Percentiles rank a stretch among this genome's conserved stretches.
Evolutionary conservation across 805 yeast species (phyloP).

Genomic region (Candida xyloterini): DNA sequence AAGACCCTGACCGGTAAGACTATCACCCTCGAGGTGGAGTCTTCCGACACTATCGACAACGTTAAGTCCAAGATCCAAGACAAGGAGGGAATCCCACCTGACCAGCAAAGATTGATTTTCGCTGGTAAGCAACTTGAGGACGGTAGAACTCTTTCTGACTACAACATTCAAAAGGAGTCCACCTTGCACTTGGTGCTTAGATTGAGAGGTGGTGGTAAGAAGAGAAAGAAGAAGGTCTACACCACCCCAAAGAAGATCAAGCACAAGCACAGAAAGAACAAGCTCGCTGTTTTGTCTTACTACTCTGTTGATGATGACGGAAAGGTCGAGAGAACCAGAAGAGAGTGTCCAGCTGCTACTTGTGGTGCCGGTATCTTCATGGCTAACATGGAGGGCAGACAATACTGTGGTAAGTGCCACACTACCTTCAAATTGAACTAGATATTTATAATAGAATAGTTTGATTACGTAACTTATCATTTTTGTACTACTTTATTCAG

Average conservation of each 20-base stretch:
- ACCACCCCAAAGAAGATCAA: conserved; percentile 99
- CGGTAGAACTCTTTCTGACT: conserved; percentile 97
- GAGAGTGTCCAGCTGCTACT: conserved; percentile 88
- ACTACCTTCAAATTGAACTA: conserved; percentile 68
- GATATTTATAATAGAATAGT: not conserved
- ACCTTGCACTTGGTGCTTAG: conserved; percentile 94
- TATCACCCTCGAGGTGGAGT: conserved; percentile 98
- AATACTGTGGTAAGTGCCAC: conserved; percentile 99
- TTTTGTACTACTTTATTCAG: conserved; percentile 3
- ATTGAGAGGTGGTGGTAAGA: conserved; percentile 98
- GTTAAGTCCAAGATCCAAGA: conserved; percentile 98
- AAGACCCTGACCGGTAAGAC: conserved; percentile 88
- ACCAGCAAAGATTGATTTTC: conserved; percentile 98
- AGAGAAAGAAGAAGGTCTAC: conserved; percentile 99
- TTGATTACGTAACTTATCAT: conserved; percentile 5
- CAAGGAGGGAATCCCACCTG: conserved; percentile 99
- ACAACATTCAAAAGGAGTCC: conserved; percentile 99
- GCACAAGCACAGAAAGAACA: conserved; percentile 99
- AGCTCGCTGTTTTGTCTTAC: conserved; percentile 98
- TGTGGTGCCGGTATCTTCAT: conserved; percentile 99
- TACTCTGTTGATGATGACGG: conserved; percentile 99
- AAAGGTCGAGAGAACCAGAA: conserved; percentile 96
- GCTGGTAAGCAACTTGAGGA: conserved; percentile 99
- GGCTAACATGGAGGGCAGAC: conserved; percentile 99
- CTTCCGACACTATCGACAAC: conserved; percentile 97